Percentiles rank a stretch among this genome's conserved stretches.
These are phyloP conservation scores for Protomyces pachydermus DNA, from an alignment of 1,139 yeast genomes.

Conservation along the genomic window DNA sequence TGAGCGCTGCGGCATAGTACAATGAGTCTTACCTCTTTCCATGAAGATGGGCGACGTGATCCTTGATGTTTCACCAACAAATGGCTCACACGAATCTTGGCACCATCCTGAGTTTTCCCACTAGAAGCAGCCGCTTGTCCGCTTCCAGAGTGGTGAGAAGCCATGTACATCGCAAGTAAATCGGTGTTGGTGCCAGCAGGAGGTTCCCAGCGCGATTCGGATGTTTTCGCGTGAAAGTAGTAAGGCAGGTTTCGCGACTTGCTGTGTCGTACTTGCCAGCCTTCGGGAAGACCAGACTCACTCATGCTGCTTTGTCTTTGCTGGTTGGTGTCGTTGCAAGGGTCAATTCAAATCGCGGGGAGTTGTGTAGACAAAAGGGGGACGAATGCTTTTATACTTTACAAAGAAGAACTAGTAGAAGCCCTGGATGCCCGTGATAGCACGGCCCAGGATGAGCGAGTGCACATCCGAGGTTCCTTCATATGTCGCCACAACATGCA, in stretches of 20 bases:
- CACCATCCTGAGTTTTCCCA: constrained; percentile 31
- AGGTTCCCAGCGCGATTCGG: constrained; percentile 81
- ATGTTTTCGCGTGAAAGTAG: constrained; percentile 40
- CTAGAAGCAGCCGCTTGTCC: constrained; percentile 26
- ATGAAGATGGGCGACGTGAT: constrained; percentile 84
- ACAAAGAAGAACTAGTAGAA: constrained; percentile 30
- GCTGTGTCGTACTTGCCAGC: constrained; percentile 79
- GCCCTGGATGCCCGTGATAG: constrained; percentile 44
- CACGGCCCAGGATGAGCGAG: constrained; percentile 45
- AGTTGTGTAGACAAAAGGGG: no score
- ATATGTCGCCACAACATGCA: constrained; percentile 44
- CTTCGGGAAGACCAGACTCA: constrained; percentile 70
- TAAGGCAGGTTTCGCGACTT: constrained; percentile 80
- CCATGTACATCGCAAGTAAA: constrained; percentile 55
- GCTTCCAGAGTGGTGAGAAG: constrained; percentile 35
- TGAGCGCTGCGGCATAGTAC: neutral
- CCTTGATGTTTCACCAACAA: constrained; percentile 74
- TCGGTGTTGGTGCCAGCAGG: constrained; percentile 75
- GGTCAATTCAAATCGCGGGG: no score
- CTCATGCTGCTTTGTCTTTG: neutral
- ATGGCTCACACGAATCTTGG: constrained; percentile 67
- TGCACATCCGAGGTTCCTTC: constrained; percentile 48
- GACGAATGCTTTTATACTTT: neutral
- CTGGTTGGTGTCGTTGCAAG: neutral
- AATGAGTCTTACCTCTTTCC: constrained; percentile 51